Evolutionary conservation across 768 basidiomycete genomes (phyloP), one percentile per base, ranked within the genome.

Genomic region (Phaeolepiota aurea): DNA sequence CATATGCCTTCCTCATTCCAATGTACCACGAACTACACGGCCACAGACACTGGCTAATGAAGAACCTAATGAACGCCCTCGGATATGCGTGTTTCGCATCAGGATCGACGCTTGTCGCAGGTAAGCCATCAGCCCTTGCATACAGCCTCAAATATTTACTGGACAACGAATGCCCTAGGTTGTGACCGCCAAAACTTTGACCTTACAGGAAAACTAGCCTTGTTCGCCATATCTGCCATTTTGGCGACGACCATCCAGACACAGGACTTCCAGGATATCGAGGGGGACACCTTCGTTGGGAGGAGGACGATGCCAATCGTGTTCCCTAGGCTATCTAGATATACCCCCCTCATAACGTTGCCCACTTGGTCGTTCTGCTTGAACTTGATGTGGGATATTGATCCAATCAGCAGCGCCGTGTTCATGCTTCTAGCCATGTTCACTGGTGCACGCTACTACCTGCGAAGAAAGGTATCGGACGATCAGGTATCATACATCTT

Each of bases 201-300:
- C 25, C 7, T 7, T n/a, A n/a, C n/a, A 28, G 25, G 52, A 3
- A 45, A 49, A 28, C 44, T 61, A 3, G 59, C 70, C 0, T 45
- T 65, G 22, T 53, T 54, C 32, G 43, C 66, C 35, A 68, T 64
- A 18, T 54, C 61, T 5, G 55, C 56, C 0, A 61, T 71, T 12
- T 59, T 72, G 23, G 49, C 63, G 2, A 70, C 71, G 0, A 74
- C 71, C 1, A 53, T 71, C 10, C 71, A 73, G 35, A 62, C 65
- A 2, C 68, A 72, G 50, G 73, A 74, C 44, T 74, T 70, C 46
- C 63, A 64, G 37, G 73, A 74, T 38, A 50, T 59, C 4, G 51
- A 52, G 15, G 72, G 73, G 0, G 73, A 74, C 41, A 51, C 53
- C 3, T 33, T 54, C 19, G 56, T 60, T 1, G 66, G 69, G 2